Base-by-base conservation (phyloP, 345 rosid species). In the Euphorbia pulcherrima region DNA sequence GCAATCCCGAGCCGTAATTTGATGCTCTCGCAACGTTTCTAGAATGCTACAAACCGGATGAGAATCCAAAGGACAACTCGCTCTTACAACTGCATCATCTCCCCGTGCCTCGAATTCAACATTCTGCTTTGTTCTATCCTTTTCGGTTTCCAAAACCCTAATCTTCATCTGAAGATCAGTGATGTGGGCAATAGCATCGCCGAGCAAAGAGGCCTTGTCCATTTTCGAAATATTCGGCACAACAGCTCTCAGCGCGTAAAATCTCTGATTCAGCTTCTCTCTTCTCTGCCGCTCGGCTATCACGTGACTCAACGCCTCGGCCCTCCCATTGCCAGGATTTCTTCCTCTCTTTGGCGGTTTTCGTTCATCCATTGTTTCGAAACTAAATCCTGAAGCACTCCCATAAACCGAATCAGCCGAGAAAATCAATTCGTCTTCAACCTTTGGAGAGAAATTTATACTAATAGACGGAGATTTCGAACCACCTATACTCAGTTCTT, bases 231-330 rank as follows among this genome's bases (percentile, higher is more conserved):
- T 92, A 79, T 90, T 92, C 18, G 98, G 96, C 21, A 90, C 98
- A 44, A 92, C 95, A 1, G 97, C 93, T 69, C 98, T 77, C 72
- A 90, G 78, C 0, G 97, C 97, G 65, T 94, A 94, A 73, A 94
- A 94, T 68, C 96, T 86, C 82, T 94, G 99, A 80, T 91, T 94
- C 60, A 94, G 90, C 80, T 94, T 93, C 75, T 94, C 96, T 58
- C 97, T 88, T 78, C 99, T 85, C 74, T 94, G 97, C 17, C 99
- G 71, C 72, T 94, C 97, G 0, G 99, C 99, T 83, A 91, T 97
- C 53, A 94, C 97, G 3, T 94, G 99, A 80, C 91, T 94, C 67
- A 94, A 65, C 0, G 99, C 95, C 77, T 94, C 99, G 76, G 91
- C 97, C 72, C 99, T 84, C 37, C 99, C 99, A 62, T 91, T 94